Evolutionary conservation across 768 basidiomycete species (phyloP), one percentile per base, ranked within the genome.

Genomic region (Pholiota conissans): DNA sequence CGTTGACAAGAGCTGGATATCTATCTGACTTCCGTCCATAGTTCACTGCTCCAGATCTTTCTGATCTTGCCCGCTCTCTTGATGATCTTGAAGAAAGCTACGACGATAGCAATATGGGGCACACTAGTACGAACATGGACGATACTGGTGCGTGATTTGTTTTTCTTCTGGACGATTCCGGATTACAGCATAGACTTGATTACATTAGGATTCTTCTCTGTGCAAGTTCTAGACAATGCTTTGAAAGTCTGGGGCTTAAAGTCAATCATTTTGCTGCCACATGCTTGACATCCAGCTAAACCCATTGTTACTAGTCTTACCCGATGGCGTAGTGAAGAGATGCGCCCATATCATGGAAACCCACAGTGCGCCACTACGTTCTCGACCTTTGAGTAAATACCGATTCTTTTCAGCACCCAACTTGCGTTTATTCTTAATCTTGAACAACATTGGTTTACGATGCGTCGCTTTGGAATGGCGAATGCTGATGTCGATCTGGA

Each of bases 361-460:
- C 93, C 95, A 5, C 84, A 95, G 94, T 94, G 73, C 62, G 78
- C 69, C n/a, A 45, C 46, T 14, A 75, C 65, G 20, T 35, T 34
- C 20, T 46, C 29, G 27, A 39, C 20, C 8, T 49, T 14, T 30
- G 24, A 35, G 35, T 40, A 59, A 35, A 59, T 32, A 49, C 34
- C n/a, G 20, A 39, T 39, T 39, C 50, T 7, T 52, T 24, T 11
- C 11, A 54, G 94, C 65, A 78, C 81, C 6, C 92, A 96, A 69
- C 81, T 90, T 29, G 95, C 86, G 2, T 97, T 95, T 68, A 87
- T 97, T 56, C 81, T 97, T 30, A 93, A 97, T 67, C 81, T 89
- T 45, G 77, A 88, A 47, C 86, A 91, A 52, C 95, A 96, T 65
- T 97, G 95, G 95, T 91, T 91, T 67, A 89, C 93, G 8, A 76